Conservation (phyloP, 169 alveolate genomes). For the Plasmodium billcollinsi region DNA sequence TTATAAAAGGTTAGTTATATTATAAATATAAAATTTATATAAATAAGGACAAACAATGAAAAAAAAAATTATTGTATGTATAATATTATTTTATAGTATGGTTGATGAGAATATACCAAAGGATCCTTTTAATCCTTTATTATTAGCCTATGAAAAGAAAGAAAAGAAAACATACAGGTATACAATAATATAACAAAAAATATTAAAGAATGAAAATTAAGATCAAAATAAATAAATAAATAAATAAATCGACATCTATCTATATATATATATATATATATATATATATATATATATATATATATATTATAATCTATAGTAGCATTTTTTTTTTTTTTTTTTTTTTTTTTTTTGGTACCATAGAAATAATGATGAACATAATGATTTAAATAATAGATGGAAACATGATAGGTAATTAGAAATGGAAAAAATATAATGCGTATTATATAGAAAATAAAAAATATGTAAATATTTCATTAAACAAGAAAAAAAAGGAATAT, state of each 20-base stretch:
- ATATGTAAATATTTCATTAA: neutral
- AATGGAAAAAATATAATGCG: too few species aligned
- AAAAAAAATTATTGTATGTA: neutral
- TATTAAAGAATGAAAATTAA: too few species aligned
- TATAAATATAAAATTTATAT: neutral
- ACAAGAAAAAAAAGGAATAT: neutral
- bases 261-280: constrained; percentile 1
- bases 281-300: constrained; percentile 2
- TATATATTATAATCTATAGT: too few species aligned
- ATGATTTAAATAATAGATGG: constrained; percentile 31
- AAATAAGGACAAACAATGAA: neutral
- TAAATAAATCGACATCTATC: constrained; percentile 1
- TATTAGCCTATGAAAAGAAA: constrained; percentile 59
- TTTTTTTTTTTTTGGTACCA: too few species aligned
- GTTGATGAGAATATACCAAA: constrained; percentile 59
- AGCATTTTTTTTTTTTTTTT: too few species aligned
- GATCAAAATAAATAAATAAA: neutral
- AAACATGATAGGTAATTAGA: constrained; percentile 62
- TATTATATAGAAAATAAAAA: too few species aligned
- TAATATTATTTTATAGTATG: constrained; percentile 17
- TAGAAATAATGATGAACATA: constrained; percentile 9
- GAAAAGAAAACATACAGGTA: constrained; percentile 23
- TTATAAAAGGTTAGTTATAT: constrained; percentile 21
- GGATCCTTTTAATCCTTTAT: constrained; percentile 74
- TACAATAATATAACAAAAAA: neutral